A percentile compares a stretch with the other conserved stretches of the same genome.
Evolutionary conservation across 768 basidiomycete species (phyloP).

Genomic region (Cystobasidium ongulense): DNA sequence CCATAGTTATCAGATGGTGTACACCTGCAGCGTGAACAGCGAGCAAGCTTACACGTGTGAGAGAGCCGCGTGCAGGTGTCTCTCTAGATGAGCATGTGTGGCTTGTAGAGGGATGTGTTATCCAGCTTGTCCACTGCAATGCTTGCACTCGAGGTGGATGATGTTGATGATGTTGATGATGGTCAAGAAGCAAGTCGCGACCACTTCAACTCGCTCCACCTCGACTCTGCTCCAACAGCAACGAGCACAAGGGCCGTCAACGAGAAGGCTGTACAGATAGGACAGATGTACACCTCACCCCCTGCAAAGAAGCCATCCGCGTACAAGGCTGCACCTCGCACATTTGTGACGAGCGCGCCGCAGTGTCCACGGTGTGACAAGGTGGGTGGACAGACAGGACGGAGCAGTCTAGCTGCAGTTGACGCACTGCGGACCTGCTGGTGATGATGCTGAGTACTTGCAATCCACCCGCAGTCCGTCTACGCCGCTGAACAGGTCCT

Average conservation of each 20-base stretch:
- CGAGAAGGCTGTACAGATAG: background rate
- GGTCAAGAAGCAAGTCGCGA: background rate
- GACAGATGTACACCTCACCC: background rate
- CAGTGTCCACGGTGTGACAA: slow-evolving; percentile 66
- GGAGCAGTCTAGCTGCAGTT: background rate
- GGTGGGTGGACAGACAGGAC: slow-evolving; percentile 33
- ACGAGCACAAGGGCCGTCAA: too few species aligned
- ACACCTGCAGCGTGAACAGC: background rate
- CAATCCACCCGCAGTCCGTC: slow-evolving; percentile 47
- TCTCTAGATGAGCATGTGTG: background rate
- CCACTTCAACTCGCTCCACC: too few species aligned
- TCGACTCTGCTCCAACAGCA: too few species aligned
- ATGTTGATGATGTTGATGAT: background rate
- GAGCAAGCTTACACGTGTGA: background rate
- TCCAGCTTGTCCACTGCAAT: too few species aligned
- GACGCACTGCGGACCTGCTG: too few species aligned
- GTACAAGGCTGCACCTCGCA: slow-evolving; percentile 17
- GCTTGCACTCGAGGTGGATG: too few species aligned
- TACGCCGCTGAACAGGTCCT: slow-evolving; percentile 86
- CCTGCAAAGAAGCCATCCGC: slow-evolving; percentile 14
- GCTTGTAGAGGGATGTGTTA: background rate
- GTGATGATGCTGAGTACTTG: background rate
- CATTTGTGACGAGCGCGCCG: slow-evolving; percentile 50
- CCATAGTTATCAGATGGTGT: background rate
- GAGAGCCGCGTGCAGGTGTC: background rate